Conservation (phyloP, 805 yeast species). For the Barnettozyma vustinii region DNA sequence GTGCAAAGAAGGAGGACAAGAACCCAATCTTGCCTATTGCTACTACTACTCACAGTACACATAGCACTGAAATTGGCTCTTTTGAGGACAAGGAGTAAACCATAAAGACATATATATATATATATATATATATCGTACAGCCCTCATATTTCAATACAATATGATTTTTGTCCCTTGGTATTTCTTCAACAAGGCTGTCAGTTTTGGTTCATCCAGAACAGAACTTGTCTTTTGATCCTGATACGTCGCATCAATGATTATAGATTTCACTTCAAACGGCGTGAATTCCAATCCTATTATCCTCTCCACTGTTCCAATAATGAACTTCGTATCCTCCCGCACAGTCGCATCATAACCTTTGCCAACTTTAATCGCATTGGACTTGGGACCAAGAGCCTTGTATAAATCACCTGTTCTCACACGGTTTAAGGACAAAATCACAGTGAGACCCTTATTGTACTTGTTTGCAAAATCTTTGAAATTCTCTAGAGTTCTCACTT, state of each 20-base stretch:
- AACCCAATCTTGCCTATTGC: background rate
- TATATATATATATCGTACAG: too few species aligned
- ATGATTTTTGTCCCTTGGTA: conserved; percentile 24
- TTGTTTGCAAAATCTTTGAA: conserved; percentile 48
- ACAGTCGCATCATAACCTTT: conserved; percentile 24
- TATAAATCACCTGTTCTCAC: conserved; percentile 82
- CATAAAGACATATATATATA: too few species aligned
- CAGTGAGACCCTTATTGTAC: conserved; percentile 41
- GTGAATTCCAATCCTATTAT: conserved; percentile 16
- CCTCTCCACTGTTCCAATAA: conserved; percentile 25
- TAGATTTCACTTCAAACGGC: conserved; percentile 19
- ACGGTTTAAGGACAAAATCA: conserved; percentile 68
- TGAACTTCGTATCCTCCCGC: conserved; percentile 23
- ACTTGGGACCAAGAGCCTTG: conserved; percentile 43
- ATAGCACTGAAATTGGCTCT: conserved; percentile 1
- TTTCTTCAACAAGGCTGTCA: conserved; percentile 19
- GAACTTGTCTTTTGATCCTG: conserved; percentile 25
- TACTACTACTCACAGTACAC: background rate
- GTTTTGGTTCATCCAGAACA: conserved; percentile 22
- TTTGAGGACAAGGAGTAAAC: background rate
- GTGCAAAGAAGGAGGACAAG: background rate
- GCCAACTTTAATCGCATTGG: conserved; percentile 23
- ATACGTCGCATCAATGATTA: conserved; percentile 24
- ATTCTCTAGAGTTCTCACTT: conserved; percentile 49
- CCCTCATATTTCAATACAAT: conserved; percentile 12